Base-by-base conservation (phyloP, 345 rosid genomes). In the Salix koriyanagi region DNA sequence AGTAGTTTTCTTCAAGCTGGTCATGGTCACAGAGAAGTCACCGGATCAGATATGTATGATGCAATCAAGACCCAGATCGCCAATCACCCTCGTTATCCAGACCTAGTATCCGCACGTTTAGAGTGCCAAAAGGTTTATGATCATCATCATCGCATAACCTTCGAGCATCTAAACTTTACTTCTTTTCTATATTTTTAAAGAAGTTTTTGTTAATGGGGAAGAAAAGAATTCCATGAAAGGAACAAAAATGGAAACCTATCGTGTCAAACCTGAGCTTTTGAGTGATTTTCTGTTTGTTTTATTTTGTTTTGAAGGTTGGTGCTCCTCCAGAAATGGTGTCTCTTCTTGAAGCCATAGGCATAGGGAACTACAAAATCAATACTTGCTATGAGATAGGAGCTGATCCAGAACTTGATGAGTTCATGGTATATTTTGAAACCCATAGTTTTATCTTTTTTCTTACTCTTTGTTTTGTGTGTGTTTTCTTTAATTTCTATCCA, bases 341-440 rank as follows among this genome's bases (percentile, higher is more conserved):
- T 25, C 76, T 89, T 65, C 85, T 89, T 2, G 92, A 90, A 68
- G 89, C 86, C 72, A 80, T 89, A 25, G 77, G 81, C 71, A 80
- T 80, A 70, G 83, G 79, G 37, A 87, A 75, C 69, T 79, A 48
- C 77, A 42, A 72, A 18, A 78, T 74, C 37, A 68, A 76, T 37
- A 61, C 18, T n/a, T 39, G 70, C 46, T 60, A 73, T 74, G 79
- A 83, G 61, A 77, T 84, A 16, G 92, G 92, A 82, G 84, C 80
- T 67, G 92, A 90, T 77, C 94, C 90, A n/a, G 90, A 85, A 76
- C 90, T 90, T 1, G 94, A 90, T 34, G 83, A 85, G 58, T 90
- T 90, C 87, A 90, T 90, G 94, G 94, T 90, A 32, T 15, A 1
- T 32, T 32, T 71, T 10, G 15, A 16, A 48, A 8, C 25, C 25